Evolutionary conservation across 2,329 filamentous ascomycete species (phyloP), one percentile per base, ranked within the genome.

Genomic region (Aaosphaeria arxii): DNA sequence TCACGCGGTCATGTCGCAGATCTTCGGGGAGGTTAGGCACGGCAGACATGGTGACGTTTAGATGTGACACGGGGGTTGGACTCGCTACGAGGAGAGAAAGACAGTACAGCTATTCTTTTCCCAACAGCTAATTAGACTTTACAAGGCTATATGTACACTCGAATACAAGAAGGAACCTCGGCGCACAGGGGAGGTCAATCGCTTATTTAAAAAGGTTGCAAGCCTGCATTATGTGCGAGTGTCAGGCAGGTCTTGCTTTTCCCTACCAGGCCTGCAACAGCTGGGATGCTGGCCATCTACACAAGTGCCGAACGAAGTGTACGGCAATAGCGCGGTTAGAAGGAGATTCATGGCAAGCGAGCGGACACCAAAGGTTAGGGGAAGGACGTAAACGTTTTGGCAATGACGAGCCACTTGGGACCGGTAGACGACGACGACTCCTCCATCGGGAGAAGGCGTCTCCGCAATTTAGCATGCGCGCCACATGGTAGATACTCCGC

Each of bases 1-100:
- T 58, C 4, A 45, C 32, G 17, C 51, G 40, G 9, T 51, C 44
- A 4, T 48, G 42, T 9, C 53, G 56, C 13, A 50, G 55, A 17
- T 60, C 56, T 43, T 51, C 48, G 2, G 63, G 65, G 6, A 67
- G 47, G 29, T 61, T 59, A 5, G 64, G 64, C 36, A 67, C 45
- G 30, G 61, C 64, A 13, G 63, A 65, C 65, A 69, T 69, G 7
- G 40, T 50, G 38, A 36, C 32, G 5, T 29, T 39, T 13, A n/a
- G 30, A 36, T 46, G 13, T 40, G 42, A 17, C 33, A 29, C 4
- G 11, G 28, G 1, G 42, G 17, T 35, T 38, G 31, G 11, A n/a
- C 7, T 24, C 17, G 17, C 17, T 24, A 24, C 17, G 3, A 24
- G 17, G 17, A 24, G 17, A 24, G 17, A 24, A 24, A 24, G 17